These are phyloP conservation scores for Neurospora sp. DNA, from an alignment of 495 filamentous ascomycete genomes.

Conservation along the genomic window DNA sequence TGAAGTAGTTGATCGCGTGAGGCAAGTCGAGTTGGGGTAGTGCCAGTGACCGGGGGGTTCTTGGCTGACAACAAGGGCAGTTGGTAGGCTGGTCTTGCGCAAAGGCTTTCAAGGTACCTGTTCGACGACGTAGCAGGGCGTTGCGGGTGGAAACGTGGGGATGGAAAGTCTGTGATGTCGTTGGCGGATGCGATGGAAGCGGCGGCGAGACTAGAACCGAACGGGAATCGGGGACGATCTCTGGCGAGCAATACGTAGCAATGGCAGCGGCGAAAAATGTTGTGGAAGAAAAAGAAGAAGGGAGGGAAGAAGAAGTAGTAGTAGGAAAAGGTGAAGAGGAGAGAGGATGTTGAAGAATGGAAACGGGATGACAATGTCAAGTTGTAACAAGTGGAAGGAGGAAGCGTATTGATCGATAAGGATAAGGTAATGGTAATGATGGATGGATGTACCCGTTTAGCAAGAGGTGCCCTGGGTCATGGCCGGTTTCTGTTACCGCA, in stretches of 20 bases:
- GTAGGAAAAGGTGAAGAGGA: not conserved
- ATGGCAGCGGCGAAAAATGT: not conserved
- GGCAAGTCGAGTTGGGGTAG: conserved; percentile 4
- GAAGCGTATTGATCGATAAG: not conserved
- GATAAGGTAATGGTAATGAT: not conserved
- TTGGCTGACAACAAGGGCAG: conserved; percentile 2
- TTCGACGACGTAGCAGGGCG: not conserved
- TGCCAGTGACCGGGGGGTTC: not conserved
- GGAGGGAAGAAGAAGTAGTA: not conserved
- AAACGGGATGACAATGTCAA: not conserved
- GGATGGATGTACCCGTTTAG: not conserved
- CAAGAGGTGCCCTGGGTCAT: not conserved
- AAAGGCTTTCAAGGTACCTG: not conserved
- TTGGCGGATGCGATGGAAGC: not conserved
- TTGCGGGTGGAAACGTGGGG: not conserved
- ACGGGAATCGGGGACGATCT: not conserved
- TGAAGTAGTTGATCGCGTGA: conserved; percentile 22
- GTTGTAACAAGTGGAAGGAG: no score
- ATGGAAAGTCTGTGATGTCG: not conserved
- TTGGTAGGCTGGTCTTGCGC: not conserved
- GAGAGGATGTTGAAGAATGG: not conserved
- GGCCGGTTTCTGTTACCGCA: not conserved
- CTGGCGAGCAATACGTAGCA: not conserved
- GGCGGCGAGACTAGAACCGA: not conserved
- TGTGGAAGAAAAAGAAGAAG: not conserved